Conservation (phyloP, 192 early-diverging fungal genomes). For the Glomus cerebriforme region DNA sequence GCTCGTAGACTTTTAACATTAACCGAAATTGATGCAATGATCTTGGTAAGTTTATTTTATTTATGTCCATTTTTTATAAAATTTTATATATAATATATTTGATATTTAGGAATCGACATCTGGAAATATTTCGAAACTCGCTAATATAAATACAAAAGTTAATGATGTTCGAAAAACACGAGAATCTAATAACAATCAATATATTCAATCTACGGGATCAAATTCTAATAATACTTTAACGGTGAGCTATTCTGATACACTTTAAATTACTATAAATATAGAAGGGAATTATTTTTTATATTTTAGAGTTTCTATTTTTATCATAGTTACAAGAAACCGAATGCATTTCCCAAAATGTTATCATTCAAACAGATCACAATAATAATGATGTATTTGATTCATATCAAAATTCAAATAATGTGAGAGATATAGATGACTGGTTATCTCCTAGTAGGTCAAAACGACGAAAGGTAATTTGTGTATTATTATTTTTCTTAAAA, state of each 20-base stretch:
- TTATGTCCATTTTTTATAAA: not conserved
- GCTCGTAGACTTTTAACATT: not conserved
- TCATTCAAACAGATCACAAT: not conserved
- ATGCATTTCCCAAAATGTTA: not conserved
- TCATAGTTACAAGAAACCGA: not conserved
- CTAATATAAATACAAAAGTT: not conserved
- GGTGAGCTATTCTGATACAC: not conserved
- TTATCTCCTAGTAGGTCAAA: slow-evolving; percentile 4
- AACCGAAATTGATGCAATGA: not conserved
- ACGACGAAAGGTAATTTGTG: slow-evolving; percentile 11
- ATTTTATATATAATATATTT: not conserved
- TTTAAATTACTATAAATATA: not conserved
- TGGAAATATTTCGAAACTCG: not conserved
- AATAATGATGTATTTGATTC: not conserved
- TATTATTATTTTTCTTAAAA: not conserved
- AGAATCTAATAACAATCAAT: not conserved
- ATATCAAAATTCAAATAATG: not conserved
- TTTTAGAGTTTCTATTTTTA: not conserved
- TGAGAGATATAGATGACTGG: slow-evolving; percentile 6
- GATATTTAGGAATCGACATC: not conserved
- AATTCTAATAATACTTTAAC: not conserved
- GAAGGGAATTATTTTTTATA: no score
- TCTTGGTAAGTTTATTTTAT: not conserved
- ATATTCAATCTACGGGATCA: no score
- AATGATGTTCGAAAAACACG: not conserved